Base-by-base conservation (phyloP, 2,329 filamentous ascomycete genomes). In the Colletotrichum aenigma region DNA sequence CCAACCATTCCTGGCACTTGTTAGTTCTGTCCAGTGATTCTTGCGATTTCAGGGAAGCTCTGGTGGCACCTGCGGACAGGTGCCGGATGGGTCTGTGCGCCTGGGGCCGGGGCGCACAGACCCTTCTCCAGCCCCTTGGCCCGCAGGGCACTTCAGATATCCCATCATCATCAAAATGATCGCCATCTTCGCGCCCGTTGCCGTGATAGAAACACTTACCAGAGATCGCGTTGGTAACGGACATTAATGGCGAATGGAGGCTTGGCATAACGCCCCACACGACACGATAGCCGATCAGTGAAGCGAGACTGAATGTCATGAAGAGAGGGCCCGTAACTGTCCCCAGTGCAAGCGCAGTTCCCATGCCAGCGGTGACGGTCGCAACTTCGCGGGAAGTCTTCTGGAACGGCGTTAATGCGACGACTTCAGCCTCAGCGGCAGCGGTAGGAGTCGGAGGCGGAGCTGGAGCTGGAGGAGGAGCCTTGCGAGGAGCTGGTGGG, bases 171-270 rank as follows among this genome's bases (percentile, higher is more conserved):
- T n/a, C 38, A 43, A 3, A 43, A 0, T 43, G 18, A 43, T 43
- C 38, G 5, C 38, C 38, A n/a, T 2, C 38, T 48, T 48, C 38
- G 1, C 38, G 38, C 38, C 18, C 38, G 0, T 48, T 48, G 38
- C 38, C 9, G 1, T 43, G 38, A 43, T 43, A 43, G 38, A 43
- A 6, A 30, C 9, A 77, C 80, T 18, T 75, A 84, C 94, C 95
- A 36, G 95, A 97, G 79, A 98, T 98, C 32, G 96, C 96, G 82
- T 98, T 98, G 9, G 96, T 98, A 43, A 97, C 95, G 79, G 94
- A 96, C 96, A 98, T 98, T 7, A 98, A 87, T 2, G 95, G 30
- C 4, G 4, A 24, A n/a, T n/a, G n/a, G n/a, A n/a, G n/a, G n/a
- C n/a, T n/a, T n/a, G n/a, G n/a, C n/a, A n/a, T n/a, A n/a, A n/a